Base-by-base conservation (phyloP, 2,329 filamentous ascomycete genomes). In the Trichoderma arundinaceum region DNA sequence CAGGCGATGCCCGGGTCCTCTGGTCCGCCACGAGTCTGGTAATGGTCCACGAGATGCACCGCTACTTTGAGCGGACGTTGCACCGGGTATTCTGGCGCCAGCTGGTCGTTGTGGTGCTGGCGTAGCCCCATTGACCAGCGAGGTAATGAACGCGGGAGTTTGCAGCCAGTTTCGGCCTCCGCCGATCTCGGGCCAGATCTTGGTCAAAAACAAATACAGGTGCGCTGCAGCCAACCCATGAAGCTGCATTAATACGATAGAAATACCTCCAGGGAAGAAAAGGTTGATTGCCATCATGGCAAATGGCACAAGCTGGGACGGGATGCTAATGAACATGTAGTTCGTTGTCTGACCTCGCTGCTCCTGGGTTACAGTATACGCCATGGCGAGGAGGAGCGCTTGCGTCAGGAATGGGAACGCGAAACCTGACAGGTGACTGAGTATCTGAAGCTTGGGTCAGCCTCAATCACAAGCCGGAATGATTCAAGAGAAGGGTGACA, bases 221-320 rank as follows among this genome's bases (percentile, higher is more conserved):
- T 99, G 95, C 4, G 94, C 94, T 12, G 94, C 92, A 49, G 96
- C 69, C 10, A 99, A 83, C n/a, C 95, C 95, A 39, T 87, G 91
- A 4, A 87, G 77, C 73, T 96, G 88, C 4, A 88, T 73, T 64
- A 91, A 74, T 10, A 91, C 84, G 17, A 78, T 79, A 3, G 77
- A 70, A 41, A 83, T 82, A 10, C 89, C 89, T 5, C 79, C 82
- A 0, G 72, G 74, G 74, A 91, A 86, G 61, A 98, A 80, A 22
- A 96, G 83, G 10, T 90, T 90, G 72, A 92, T 80, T 15, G 88
- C 77, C 51, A 98, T 85, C 84, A 96, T 91, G 69, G 90, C 89
- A 74, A 89, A 91, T 2, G 95, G 95, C 35, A 95, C 82, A 73
- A 89, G 86, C 75, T 94, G 92, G 13, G 92, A 88, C 7, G 92